phyloP scores from a whole-genome alignment of 441 rosid genomes.

The Mallotus repandus region DNA sequence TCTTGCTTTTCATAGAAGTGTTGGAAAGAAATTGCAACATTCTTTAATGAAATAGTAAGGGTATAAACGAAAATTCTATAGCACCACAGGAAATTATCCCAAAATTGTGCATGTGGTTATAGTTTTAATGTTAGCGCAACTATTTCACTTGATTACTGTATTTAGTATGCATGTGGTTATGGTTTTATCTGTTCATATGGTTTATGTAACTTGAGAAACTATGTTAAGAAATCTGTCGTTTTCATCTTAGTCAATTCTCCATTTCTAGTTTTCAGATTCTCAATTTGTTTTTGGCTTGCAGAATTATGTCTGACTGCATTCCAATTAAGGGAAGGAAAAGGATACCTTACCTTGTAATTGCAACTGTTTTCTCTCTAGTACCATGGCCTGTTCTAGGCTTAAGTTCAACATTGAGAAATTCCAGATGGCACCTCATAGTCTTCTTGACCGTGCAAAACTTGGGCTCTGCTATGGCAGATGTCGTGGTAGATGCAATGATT shows the following conservation, averaged over 20 bases:
- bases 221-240: not conserved
- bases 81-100: not conserved
- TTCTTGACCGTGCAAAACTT: conserved; percentile 82
- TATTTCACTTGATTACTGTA: not conserved
- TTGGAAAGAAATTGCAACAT: not conserved
- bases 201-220: not conserved
- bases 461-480: conserved; percentile 97
- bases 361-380: conserved; percentile 71
- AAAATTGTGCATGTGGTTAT: not conserved
- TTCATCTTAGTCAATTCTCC: not conserved
- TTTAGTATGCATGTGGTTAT: not conserved
- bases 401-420: conserved; percentile 49
- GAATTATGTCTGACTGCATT: conserved; percentile 87
- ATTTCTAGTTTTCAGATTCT: conserved; percentile 16
- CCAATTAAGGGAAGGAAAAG: conserved; percentile 85
- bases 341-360: conserved; percentile 74
- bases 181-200: not conserved
- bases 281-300: conserved; percentile 29
- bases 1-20: not conserved
- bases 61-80: not conserved
- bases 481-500: conserved; percentile 92
- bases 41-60: not conserved
- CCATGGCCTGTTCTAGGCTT: conserved; percentile 88
- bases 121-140: not conserved
- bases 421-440: conserved; percentile 55